These are phyloP conservation scores for Ulota crispa DNA, from an alignment of 225 moss, liverwort and hornwort species.

Conservation along the genomic window DNA sequence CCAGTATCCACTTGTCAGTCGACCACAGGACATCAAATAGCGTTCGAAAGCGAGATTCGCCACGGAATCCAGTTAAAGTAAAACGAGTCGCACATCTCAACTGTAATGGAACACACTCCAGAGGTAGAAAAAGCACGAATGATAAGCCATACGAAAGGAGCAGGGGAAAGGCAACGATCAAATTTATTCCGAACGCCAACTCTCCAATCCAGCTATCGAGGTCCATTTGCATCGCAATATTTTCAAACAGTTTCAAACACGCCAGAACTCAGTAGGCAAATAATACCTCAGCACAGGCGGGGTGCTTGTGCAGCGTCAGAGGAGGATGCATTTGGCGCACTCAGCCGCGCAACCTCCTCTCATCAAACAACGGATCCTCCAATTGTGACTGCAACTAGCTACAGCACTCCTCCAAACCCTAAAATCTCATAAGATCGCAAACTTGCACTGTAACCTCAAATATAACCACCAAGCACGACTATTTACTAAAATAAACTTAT, in stretches of 20 bases:
- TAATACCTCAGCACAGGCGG: slow-evolving; percentile 77
- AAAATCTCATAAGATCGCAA: not conserved
- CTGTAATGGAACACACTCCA: not conserved
- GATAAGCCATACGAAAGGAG: not conserved
- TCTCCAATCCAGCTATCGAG: slow-evolving; percentile 12
- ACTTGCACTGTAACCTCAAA: not conserved
- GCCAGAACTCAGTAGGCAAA: not conserved
- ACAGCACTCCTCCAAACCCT: not conserved
- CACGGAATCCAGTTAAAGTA: not conserved
- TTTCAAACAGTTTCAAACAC: not conserved
- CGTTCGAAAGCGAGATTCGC: not conserved
- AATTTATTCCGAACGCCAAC: not conserved
- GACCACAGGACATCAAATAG: not conserved
- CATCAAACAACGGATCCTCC: not conserved
- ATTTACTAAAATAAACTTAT: not conserved
- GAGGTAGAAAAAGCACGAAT: not conserved
- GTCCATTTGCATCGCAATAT: not conserved
- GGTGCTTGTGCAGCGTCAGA: slow-evolving; percentile 90
- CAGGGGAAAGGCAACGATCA: not conserved
- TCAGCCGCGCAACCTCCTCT: slow-evolving; percentile 3
- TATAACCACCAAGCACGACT: not conserved
- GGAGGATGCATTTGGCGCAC: slow-evolving; percentile 82
- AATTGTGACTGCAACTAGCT: not conserved
- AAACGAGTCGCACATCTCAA: not conserved
- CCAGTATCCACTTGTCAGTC: slow-evolving; percentile 9